phyloP scores from a whole-genome alignment of 2,329 filamentous ascomycete genomes.

The Fusarium hostae region DNA sequence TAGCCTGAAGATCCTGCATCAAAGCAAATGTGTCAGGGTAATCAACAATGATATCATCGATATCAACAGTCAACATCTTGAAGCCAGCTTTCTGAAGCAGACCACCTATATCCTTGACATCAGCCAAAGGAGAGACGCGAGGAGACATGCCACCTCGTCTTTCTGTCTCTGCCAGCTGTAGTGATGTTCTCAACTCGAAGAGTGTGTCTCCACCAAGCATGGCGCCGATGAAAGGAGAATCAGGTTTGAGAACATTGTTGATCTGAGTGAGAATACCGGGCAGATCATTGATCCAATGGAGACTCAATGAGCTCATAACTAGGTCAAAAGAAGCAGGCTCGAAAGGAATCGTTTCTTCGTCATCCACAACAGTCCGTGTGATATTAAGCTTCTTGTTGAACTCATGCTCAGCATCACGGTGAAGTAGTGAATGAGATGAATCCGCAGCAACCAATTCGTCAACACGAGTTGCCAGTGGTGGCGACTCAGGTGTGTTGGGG shows the following conservation, averaged over 20 bases:
- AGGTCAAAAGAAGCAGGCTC: slow-evolving; percentile 84
- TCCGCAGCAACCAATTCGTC: slow-evolving; percentile 83
- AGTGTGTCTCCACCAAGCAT: slow-evolving; percentile 97
- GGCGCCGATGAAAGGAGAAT: slow-evolving; percentile 90
- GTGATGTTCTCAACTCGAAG: slow-evolving; percentile 90
- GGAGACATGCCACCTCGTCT: slow-evolving; percentile 90
- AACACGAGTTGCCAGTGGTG: slow-evolving; percentile 77
- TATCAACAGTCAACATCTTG: slow-evolving; percentile 94
- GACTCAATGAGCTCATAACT: slow-evolving; percentile 85
- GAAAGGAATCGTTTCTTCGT: slow-evolving; percentile 81
- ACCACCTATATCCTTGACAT: slow-evolving; percentile 91
- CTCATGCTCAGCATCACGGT: slow-evolving; percentile 78
- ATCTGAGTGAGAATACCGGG: slow-evolving; percentile 86
- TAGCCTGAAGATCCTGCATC: slow-evolving; percentile 93
- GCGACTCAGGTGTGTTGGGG: slow-evolving; percentile 64
- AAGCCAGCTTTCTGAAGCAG: slow-evolving; percentile 89
- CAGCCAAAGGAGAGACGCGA: slow-evolving; percentile 89
- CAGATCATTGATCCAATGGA: slow-evolving; percentile 99
- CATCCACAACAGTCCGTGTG: slow-evolving; percentile 77
- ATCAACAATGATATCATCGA: slow-evolving; percentile 96
- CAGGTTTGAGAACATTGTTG: slow-evolving; percentile 87
- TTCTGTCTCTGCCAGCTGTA: slow-evolving; percentile 93
- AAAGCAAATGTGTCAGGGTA: slow-evolving; percentile 90
- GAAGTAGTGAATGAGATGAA: slow-evolving; percentile 79
- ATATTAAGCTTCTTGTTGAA: slow-evolving; percentile 82